A percentile compares a stretch with the other conserved stretches of the same genome.
phyloP scores from a whole-genome alignment of 345 rosid genomes.

The Raphanus raphanistrum region DNA sequence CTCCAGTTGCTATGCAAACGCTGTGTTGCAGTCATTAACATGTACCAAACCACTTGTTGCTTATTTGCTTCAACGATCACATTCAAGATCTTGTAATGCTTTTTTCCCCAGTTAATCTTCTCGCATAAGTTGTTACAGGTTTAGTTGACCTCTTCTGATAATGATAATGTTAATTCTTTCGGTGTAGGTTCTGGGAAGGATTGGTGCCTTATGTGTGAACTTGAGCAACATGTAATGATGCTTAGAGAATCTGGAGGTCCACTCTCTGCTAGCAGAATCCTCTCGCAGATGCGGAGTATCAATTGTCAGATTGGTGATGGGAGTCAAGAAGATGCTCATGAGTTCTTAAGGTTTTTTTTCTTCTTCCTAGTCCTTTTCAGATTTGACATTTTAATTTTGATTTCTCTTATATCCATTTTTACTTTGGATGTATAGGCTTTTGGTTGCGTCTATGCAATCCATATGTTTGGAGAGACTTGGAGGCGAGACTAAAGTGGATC shows the following conservation, averaged over 20 bases:
- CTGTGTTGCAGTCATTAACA: conserved; percentile 79
- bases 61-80: conserved; percentile 66
- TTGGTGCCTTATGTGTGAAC: conserved; percentile 91
- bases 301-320: conserved; percentile 80
- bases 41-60: conserved; percentile 76
- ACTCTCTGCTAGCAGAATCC: conserved; percentile 67
- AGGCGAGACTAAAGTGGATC: conserved; percentile 72
- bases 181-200: conserved; percentile 61
- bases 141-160: background rate
- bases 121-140: background rate
- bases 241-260: conserved; percentile 70
- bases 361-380: conserved; percentile 19
- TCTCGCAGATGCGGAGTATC: conserved; percentile 60
- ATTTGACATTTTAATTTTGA: background rate
- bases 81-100: conserved; percentile 72
- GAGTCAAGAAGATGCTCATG: conserved; percentile 93
- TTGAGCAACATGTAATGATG: conserved; percentile 77
- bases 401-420: conserved; percentile 15
- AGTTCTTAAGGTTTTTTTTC: conserved; percentile 65
- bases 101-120: conserved; percentile 3
- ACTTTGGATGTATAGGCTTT: conserved; percentile 48
- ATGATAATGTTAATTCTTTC: background rate
- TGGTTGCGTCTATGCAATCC: conserved; percentile 79
- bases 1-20: conserved; percentile 86
- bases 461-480: conserved; percentile 80